These are phyloP conservation scores for Microcera coccophila DNA, from an alignment of 2,329 filamentous ascomycete species.

Conservation along the genomic window DNA sequence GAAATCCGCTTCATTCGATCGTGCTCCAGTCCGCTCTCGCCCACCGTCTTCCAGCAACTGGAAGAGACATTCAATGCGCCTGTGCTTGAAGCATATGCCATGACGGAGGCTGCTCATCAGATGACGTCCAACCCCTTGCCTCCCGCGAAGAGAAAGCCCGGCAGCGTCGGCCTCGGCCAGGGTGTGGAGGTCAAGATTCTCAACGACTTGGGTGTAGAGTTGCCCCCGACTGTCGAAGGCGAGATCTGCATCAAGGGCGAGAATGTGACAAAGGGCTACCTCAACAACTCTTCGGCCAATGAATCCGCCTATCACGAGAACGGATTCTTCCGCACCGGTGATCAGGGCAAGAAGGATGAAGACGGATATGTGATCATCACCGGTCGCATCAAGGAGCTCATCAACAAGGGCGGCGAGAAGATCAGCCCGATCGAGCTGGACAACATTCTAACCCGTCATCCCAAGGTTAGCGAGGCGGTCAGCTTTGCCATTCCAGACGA, in stretches of 20 bases:
- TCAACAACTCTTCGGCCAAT: constrained; percentile 79
- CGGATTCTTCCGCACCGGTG: constrained; percentile 85
- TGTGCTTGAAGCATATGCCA: constrained; percentile 85
- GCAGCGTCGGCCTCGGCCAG: constrained; percentile 77
- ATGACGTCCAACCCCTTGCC: constrained; percentile 77
- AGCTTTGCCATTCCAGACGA: constrained; percentile 81
- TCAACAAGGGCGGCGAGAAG: constrained; percentile 88
- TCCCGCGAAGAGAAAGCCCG: constrained; percentile 69
- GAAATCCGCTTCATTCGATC: constrained; percentile 82
- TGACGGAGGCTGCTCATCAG: constrained; percentile 86
- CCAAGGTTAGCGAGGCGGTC: constrained; percentile 71
- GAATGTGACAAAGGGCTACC: constrained; percentile 80
- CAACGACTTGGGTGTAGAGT: constrained; percentile 63
- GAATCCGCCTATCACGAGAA: constrained; percentile 65
- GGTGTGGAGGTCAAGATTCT: constrained; percentile 80
- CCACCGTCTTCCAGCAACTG: constrained; percentile 75
- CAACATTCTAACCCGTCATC: constrained; percentile 72
- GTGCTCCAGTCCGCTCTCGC: constrained; percentile 78
- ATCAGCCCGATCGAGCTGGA: constrained; percentile 86
- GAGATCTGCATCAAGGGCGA: constrained; percentile 80
- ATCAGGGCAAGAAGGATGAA: constrained; percentile 75
- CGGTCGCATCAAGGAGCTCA: constrained; percentile 88
- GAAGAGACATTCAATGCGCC: constrained; percentile 73
- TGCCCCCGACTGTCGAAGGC: constrained; percentile 65
- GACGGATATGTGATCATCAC: constrained; percentile 84